These are phyloP conservation scores for Mimosa bimucronata DNA, from an alignment of 306 rosid genomes.

Conservation along the genomic window DNA sequence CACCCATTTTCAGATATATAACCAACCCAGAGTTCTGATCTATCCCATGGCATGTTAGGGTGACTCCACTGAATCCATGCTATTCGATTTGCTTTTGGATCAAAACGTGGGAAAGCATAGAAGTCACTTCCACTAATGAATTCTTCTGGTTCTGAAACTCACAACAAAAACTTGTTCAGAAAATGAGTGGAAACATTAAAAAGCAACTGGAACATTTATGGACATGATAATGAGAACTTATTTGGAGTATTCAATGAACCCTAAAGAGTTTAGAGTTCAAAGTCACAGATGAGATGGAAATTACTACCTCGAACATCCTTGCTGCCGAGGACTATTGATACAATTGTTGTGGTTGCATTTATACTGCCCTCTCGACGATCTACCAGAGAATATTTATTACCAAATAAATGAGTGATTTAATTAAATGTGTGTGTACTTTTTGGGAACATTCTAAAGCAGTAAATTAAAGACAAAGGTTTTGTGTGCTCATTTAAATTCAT, in stretches of 20 bases:
- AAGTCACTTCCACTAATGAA: conserved; percentile 80
- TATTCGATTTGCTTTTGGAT: conserved; percentile 64
- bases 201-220: conserved; percentile 15
- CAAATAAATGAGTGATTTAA: conserved; percentile 1
- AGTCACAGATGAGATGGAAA: no score
- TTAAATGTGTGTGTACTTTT: not conserved
- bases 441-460: conserved; percentile 24
- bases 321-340: conserved; percentile 61
- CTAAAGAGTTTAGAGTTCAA: conserved; percentile 2
- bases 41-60: conserved; percentile 99
- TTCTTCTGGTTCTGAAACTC: conserved; percentile 69
- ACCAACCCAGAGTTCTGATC: conserved; percentile 94
- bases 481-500: not conserved
- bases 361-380: conserved; percentile 72
- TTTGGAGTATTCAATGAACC: conserved; percentile 15
- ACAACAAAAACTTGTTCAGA: conserved; percentile 21
- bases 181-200: conserved; percentile 21
- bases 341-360: conserved; percentile 72
- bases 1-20: conserved; percentile 90
- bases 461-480: not conserved
- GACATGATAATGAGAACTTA: not conserved
- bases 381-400: conserved; percentile 39
- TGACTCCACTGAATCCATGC: conserved; percentile 98
- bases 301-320: conserved; percentile 68
- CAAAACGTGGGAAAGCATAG: conserved; percentile 95